phyloP scores from a whole-genome alignment of 1,139 yeast genomes.

The Debaryomyces udenii region DNA sequence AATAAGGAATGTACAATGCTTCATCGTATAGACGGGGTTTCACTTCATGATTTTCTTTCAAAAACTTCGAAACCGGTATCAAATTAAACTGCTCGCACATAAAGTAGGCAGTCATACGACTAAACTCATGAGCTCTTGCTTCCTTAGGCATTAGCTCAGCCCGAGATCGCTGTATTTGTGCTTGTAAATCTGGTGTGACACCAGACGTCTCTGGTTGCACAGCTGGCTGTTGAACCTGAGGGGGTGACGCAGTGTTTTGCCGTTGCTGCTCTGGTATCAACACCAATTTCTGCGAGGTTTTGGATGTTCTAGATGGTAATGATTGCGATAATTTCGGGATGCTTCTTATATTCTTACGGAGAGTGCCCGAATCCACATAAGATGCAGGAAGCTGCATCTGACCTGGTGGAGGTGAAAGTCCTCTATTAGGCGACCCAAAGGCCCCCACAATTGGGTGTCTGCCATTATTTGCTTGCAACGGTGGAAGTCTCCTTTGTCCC shows the following conservation, averaged over 20 bases:
- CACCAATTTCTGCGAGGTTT: conserved; percentile 82
- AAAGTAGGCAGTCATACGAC: conserved; percentile 89
- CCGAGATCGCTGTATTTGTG: conserved; percentile 53
- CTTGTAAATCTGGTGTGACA: conserved; percentile 27
- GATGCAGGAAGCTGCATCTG: conserved; percentile 10
- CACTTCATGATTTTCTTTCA: conserved; percentile 73
- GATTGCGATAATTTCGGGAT: conserved; percentile 65
- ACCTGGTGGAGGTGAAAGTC: conserved; percentile 14
- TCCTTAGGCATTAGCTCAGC: conserved; percentile 75
- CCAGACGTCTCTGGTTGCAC: conserved; percentile 10
- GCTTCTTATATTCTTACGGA: conserved; percentile 36
- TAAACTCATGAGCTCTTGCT: conserved; percentile 65
- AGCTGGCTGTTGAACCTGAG: conserved; percentile 14
- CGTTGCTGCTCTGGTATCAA: conserved; percentile 72
- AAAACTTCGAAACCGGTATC: conserved; percentile 61
- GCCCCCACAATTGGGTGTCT: conserved; percentile 1
- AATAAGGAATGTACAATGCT: conserved; percentile 86
- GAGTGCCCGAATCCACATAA: conserved; percentile 6
- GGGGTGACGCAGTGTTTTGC: conserved; percentile 20
- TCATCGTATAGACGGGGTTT: conserved; percentile 89
- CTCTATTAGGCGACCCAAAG: conserved; percentile 10
- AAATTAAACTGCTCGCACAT: conserved; percentile 82
- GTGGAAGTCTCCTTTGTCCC: conserved; percentile 59
- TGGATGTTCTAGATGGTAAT: conserved; percentile 84
- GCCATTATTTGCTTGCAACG: conserved; percentile 22